These are phyloP conservation scores for Pythium volutum DNA, from an alignment of 352 stramenopile species.

Conservation along the genomic window DNA sequence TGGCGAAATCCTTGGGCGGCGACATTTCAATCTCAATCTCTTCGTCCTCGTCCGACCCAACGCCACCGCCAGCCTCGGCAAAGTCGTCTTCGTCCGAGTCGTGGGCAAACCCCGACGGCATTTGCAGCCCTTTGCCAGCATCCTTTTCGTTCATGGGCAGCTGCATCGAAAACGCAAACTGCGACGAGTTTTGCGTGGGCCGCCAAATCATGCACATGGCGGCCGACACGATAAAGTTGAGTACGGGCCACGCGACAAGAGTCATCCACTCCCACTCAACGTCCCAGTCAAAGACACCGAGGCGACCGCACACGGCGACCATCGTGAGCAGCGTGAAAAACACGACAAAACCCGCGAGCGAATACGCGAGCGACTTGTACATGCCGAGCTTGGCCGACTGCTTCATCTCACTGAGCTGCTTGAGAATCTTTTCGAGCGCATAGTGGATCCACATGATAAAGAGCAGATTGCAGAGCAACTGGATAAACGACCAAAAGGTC, in stretches of 20 bases:
- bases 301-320: slow-evolving; percentile 71
- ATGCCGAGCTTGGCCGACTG: slow-evolving; percentile 90
- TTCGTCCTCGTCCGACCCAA: slow-evolving; percentile 51
- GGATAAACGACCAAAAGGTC: slow-evolving; percentile 82
- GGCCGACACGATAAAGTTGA: slow-evolving; percentile 89
- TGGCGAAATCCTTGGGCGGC: slow-evolving; percentile 28
- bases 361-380: slow-evolving; percentile 83
- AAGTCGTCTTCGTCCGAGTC: slow-evolving; percentile 54
- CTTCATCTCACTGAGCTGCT: slow-evolving; percentile 77
- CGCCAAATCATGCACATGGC: slow-evolving; percentile 91
- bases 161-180: slow-evolving; percentile 86
- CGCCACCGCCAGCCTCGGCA: slow-evolving; percentile 1
- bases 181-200: slow-evolving; percentile 79
- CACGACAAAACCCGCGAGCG: slow-evolving; percentile 79
- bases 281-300: slow-evolving; percentile 88
- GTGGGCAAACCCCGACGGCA: slow-evolving; percentile 45
- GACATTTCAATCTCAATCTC: slow-evolving; percentile 36
- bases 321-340: slow-evolving; percentile 88
- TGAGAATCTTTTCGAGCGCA: slow-evolving; percentile 82
- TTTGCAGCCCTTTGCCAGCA: slow-evolving; percentile 41
- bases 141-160: slow-evolving; percentile 71
- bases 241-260: slow-evolving; percentile 87
- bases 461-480: slow-evolving; percentile 82
- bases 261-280: slow-evolving; percentile 92
- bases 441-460: slow-evolving; percentile 92